Conservation (phyloP, 1,139 yeast genomes). For the Chernovozyma sophiae-reginae region DNA sequence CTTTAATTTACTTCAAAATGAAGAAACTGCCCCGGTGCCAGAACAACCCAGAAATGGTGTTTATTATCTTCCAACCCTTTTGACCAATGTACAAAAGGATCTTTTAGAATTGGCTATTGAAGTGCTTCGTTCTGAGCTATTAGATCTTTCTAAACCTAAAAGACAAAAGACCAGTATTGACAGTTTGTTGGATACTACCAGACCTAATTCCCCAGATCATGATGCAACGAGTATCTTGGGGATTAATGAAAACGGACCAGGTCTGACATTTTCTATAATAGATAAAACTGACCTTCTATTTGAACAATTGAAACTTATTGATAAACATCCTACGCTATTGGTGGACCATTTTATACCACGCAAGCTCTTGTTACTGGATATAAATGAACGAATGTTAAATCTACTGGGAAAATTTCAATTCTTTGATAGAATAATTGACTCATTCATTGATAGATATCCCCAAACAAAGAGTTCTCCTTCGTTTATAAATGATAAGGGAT, state of each 20-base stretch:
- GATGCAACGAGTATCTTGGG: conserved; percentile 7
- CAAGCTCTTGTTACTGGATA: conserved; percentile 58
- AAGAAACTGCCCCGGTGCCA: neutral
- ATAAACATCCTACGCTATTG: conserved; percentile 62
- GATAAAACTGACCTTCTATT: conserved; percentile 40
- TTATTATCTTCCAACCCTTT: conserved; percentile 51
- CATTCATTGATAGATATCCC: conserved; percentile 16
- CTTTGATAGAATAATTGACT: conserved; percentile 48
- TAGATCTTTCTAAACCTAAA: conserved; percentile 22
- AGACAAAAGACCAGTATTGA: conserved; percentile 32
- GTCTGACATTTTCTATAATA: conserved; percentile 12
- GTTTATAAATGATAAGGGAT: neutral
- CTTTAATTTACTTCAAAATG: conserved; percentile 6
- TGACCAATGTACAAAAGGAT: conserved; percentile 54
- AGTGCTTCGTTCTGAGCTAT: conserved; percentile 46
- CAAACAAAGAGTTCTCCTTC: conserved; percentile 7
- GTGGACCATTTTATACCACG: conserved; percentile 77
- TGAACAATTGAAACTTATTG: conserved; percentile 46
- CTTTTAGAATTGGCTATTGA: conserved; percentile 50
- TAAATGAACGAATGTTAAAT: conserved; percentile 49
- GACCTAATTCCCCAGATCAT: conserved; percentile 10
- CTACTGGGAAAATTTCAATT: conserved; percentile 58
- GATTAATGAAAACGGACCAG: conserved; percentile 4
- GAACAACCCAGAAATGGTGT: conserved; percentile 19
- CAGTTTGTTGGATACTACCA: conserved; percentile 26